phyloP scores from a whole-genome alignment of 2,329 filamentous ascomycete species.

The Xylariaceae sp. region DNA sequence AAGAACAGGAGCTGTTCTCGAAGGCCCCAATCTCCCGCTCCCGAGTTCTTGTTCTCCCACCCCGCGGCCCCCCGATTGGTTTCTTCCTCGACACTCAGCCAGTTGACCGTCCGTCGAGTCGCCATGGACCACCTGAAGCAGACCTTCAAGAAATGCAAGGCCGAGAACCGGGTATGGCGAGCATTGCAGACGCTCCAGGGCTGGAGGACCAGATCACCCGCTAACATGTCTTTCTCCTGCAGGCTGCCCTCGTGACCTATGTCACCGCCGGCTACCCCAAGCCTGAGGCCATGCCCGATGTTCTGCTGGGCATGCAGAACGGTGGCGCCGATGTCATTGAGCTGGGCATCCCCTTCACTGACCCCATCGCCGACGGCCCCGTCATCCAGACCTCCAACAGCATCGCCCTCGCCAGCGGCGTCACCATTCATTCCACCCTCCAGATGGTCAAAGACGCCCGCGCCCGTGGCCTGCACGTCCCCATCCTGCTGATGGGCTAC shows the following conservation, averaged over 20 bases:
- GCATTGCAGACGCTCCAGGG: neutral
- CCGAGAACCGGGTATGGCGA: conserved; percentile 50
- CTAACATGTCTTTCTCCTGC: conserved; percentile 10
- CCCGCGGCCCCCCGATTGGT: too few species aligned
- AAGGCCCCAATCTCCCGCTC: too few species aligned
- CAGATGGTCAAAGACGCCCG: conserved; percentile 81
- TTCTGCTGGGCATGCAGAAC: conserved; percentile 84
- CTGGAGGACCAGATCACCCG: neutral
- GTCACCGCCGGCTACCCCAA: conserved; percentile 91
- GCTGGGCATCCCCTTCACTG: conserved; percentile 92
- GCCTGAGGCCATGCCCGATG: conserved; percentile 74
- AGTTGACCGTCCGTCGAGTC: too few species aligned
- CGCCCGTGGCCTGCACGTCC: conserved; percentile 70
- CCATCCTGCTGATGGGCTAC: conserved; percentile 96
- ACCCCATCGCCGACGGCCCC: conserved; percentile 95
- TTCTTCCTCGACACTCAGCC: too few species aligned
- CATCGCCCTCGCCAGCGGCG: conserved; percentile 80
- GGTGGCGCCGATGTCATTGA: conserved; percentile 95
- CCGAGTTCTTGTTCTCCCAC: too few species aligned
- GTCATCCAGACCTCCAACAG: conserved; percentile 97
- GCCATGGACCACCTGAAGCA: conserved; percentile 55
- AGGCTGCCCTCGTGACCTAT: conserved; percentile 89
- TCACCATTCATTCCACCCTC: conserved; percentile 75
- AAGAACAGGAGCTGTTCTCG: too few species aligned
- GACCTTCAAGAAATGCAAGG: conserved; percentile 59